Evolutionary conservation across 805 yeast species (phyloP), one percentile per base, ranked within the genome.

Genomic region (Starmera amethionina): DNA sequence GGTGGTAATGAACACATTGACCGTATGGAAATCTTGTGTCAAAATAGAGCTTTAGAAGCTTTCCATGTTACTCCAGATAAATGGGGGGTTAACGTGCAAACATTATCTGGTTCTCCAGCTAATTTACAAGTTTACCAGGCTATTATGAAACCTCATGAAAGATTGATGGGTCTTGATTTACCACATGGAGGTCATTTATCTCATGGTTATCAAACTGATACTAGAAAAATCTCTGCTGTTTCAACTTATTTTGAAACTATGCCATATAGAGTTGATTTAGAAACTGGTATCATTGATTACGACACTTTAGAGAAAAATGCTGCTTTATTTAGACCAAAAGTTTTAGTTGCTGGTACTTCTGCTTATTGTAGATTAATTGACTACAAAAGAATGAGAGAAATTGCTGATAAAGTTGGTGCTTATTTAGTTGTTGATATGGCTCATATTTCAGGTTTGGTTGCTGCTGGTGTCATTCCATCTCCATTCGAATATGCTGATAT

Each of bases 101-200:
- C 97, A 37, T 72, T 93, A 55, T 84, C 95, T 25, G 98, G 98
- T 44, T 88, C 98, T 18, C 97, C 97, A 49, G 98, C 98, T 42
- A 93, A 93, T 70, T 75, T 93, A 63, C 90, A 93, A 63, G 97
- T 89, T 36, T 93, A 93, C 70, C 89, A 86, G 60, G 97, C 97
- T 34, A 70, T 93, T 50, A 77, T 93, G 82, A 85, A 84, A 58
- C 95, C 93, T 45, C 95, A 88, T 60, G 98, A 90, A 56, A 82
- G 98, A 67, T 68, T 93, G 54, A 93, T 93, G 98, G 98, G 98
- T 54, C 77, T 93, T 51, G 97, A 90, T 60, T 73, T 93, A 60
- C 98, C 98, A 52, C 97, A 93, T 58, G 98, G 98, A 58, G 98
- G 98, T 56, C 98, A 93, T 65, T 75, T 93, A 64, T 87, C 96